These are phyloP conservation scores for Delitschia confertaspora DNA, from an alignment of 495 filamentous ascomycete species.

Conservation along the genomic window DNA sequence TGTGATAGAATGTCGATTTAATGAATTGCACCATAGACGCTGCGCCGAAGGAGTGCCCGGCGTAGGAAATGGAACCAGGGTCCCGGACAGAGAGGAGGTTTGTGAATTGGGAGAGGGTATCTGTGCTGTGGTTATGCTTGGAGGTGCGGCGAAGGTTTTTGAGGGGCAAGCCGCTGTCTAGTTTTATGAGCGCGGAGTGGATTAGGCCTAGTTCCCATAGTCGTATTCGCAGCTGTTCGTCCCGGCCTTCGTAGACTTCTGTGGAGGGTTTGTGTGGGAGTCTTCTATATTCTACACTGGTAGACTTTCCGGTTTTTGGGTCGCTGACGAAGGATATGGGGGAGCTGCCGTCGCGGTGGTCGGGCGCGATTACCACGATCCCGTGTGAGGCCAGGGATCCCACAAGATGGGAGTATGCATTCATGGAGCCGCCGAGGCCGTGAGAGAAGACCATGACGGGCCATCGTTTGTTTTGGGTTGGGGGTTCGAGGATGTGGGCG, in stretches of 20 bases:
- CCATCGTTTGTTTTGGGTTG: constrained; percentile 48
- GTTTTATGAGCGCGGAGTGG: constrained; percentile 50
- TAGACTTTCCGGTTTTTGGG: constrained; percentile 22
- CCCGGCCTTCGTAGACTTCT: constrained; percentile 50
- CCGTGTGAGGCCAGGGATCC: constrained; percentile 67
- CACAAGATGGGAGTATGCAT: constrained; percentile 63
- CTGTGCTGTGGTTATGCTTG: constrained; percentile 36
- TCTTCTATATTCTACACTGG: constrained; percentile 39
- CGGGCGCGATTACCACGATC: constrained; percentile 63
- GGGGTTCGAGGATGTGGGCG: constrained; percentile 40
- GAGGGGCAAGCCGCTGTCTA: constrained; percentile 46
- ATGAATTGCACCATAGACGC: constrained; percentile 61
- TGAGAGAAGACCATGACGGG: constrained; percentile 76
- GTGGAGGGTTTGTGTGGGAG: constrained; percentile 46
- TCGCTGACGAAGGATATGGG: constrained; percentile 52
- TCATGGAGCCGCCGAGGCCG: constrained; percentile 63
- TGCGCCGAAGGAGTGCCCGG: constrained; percentile 69
- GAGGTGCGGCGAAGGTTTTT: constrained; percentile 33
- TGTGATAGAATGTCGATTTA: constrained; percentile 57
- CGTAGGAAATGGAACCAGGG: constrained; percentile 63
- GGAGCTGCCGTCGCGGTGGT: constrained; percentile 66
- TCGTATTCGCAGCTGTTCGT: constrained; percentile 60
- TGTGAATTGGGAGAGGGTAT: constrained; percentile 45
- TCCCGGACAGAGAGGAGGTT: constrained; percentile 50
- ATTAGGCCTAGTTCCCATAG: constrained; percentile 61